A percentile compares a stretch with the other conserved stretches of the same genome.
Evolutionary conservation across 2,329 filamentous ascomycete genomes (phyloP).

Genomic region (Harringtonia aguacate): DNA sequence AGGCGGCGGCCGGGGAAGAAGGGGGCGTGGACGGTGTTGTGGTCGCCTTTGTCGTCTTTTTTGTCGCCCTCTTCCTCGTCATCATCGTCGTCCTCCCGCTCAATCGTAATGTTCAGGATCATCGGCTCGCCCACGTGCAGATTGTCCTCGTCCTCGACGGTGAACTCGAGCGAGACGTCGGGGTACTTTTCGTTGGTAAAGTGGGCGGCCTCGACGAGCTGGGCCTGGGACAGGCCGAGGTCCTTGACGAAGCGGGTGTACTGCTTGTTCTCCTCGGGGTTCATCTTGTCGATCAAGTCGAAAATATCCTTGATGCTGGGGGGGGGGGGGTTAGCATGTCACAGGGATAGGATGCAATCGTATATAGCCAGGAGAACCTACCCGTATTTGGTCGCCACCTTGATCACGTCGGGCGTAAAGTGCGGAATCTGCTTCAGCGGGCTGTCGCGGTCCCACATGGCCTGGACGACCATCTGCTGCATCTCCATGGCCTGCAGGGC

Average conservation of each 20-base stretch:
- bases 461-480: conserved; percentile 97
- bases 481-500: conserved; percentile 99
- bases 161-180: conserved; percentile 83
- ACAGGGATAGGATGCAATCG: background rate
- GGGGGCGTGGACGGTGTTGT: conserved; percentile 81
- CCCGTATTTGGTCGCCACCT: conserved; percentile 69
- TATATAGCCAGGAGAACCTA: conserved; percentile 33
- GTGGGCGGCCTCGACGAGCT: conserved; percentile 78
- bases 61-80: conserved; percentile 50
- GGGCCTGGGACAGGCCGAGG: conserved; percentile 67
- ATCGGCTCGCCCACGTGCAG: conserved; percentile 73
- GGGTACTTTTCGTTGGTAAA: conserved; percentile 98
- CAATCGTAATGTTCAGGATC: conserved; percentile 74
- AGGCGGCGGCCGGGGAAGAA: conserved; percentile 89
- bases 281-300: conserved; percentile 99
- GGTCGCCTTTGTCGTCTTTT: conserved; percentile 64
- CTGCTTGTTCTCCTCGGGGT: conserved; percentile 80
- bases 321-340: conserved; percentile 21
- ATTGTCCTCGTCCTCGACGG: conserved; percentile 69
- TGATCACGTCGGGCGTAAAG: conserved; percentile 74
- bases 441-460: conserved; percentile 97
- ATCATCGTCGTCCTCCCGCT: conserved; percentile 68
- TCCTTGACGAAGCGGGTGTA: conserved; percentile 68
- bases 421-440: conserved; percentile 97
- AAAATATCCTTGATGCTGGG: conserved; percentile 80